phyloP scores from a whole-genome alignment of 352 stramenopile species.

The Peronospora tabacina region DNA sequence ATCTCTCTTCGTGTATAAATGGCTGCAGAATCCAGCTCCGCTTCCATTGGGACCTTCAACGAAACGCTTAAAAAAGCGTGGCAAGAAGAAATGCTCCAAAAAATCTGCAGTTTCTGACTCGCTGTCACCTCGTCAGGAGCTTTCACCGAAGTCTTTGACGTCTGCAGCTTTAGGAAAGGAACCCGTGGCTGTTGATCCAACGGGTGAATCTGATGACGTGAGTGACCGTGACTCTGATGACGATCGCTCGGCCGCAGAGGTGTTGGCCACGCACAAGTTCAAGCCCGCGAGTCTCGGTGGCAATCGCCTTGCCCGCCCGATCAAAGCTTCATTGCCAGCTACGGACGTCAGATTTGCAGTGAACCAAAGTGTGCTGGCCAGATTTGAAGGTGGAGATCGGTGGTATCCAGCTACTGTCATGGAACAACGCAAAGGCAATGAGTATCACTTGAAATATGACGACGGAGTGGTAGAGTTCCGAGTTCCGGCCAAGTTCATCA shows the following conservation, averaged over 20 bases:
- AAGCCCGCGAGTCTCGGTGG: constrained; percentile 48
- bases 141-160: not conserved
- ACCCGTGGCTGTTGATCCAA: constrained; percentile 3
- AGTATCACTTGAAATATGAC: constrained; percentile 75
- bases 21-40: constrained; percentile 16
- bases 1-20: constrained; percentile 35
- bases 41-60: not conserved
- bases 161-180: constrained; percentile 1
- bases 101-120: constrained; percentile 17
- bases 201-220: constrained; percentile 14
- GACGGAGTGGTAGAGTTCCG: constrained; percentile 66
- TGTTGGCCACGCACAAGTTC: constrained; percentile 57
- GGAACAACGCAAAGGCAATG: constrained; percentile 63
- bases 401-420: constrained; percentile 63
- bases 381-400: constrained; percentile 42
- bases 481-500: constrained; percentile 52
- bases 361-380: constrained; percentile 47
- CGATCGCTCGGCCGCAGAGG: constrained; percentile 47
- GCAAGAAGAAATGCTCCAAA: constrained; percentile 43
- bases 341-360: constrained; percentile 29
- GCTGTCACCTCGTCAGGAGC: constrained; percentile 6
- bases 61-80: constrained; percentile 32
- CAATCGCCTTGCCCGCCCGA: constrained; percentile 11
- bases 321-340: constrained; percentile 18
- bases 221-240: constrained; percentile 53